These are phyloP conservation scores for Flaveria ramosissima DNA, from an alignment of 129 eudicot genomes.

Conservation along the genomic window DNA sequence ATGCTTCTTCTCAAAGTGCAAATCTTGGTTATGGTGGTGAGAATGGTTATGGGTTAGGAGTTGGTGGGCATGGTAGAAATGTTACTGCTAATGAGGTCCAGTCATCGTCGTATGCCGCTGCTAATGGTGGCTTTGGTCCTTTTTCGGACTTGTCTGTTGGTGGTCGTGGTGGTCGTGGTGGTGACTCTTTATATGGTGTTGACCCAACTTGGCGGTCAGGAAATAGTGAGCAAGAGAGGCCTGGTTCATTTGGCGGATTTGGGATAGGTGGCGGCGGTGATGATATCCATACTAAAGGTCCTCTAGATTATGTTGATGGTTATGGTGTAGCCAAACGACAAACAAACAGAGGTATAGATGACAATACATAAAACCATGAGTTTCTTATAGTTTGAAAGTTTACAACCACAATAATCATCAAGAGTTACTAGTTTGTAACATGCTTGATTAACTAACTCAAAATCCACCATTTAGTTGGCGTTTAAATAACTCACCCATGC, in stretches of 20 bases:
- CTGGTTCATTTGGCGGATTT: conserved; percentile 59
- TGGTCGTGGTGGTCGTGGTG: conserved; percentile 30
- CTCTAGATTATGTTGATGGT: conserved; percentile 64
- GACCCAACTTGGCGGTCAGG: conserved; percentile 66
- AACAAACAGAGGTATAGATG: conserved; percentile 52
- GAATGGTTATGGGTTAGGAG: conserved; percentile 43
- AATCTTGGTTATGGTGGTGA: conserved; percentile 64
- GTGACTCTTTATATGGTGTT: conserved; percentile 49
- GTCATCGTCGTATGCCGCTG: conserved; percentile 40
- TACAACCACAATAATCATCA: too few relatives aligned
- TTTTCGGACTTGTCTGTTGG: conserved; percentile 60
- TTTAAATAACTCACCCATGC: too few relatives aligned
- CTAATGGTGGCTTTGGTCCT: conserved; percentile 57
- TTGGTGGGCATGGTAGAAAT: conserved; percentile 59
- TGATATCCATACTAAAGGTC: conserved; percentile 43
- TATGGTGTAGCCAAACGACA: conserved; percentile 52
- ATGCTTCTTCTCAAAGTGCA: conserved; percentile 44
- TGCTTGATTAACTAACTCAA: not conserved
- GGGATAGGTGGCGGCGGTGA: conserved; percentile 53
- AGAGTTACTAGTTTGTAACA: not conserved
- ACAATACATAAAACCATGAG: not conserved
- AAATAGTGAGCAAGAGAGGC: conserved; percentile 53
- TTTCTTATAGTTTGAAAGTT: not conserved
- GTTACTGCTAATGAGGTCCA: conserved; percentile 41
- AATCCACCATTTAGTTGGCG: too few relatives aligned